Evolutionary conservation across 2,329 filamentous ascomycete genomes (phyloP), one percentile per base, ranked within the genome.

Genomic region (Ampelomyces quisqualis): DNA sequence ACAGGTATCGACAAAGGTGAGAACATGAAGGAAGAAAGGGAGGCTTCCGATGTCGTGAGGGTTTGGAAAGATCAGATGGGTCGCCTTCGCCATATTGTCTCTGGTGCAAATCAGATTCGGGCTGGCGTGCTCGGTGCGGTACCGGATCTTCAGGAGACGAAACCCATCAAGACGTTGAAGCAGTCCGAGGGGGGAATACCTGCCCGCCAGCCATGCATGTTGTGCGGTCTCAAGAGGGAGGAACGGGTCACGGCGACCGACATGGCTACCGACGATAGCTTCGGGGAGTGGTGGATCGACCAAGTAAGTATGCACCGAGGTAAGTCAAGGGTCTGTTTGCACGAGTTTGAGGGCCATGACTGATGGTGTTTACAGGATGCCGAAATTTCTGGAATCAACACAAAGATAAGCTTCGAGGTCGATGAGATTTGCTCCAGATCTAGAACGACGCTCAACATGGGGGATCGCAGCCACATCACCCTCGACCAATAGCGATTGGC

Each of bases 271-370:
- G 84, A 91, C 57, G 91, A 97, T 67, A 90, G 86, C 65, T 96
- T 96, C 73, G 90, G 89, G 9, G 91, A 97, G 72, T 97, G 90
- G 88, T 97, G 91, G 91, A 76, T 86, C 28, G 90, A 96, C 31
- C 85, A 72, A 27, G 62, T 69, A 40, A 72, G 68, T 38, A 75
- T 76, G 73, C 74, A 91, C 65, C 90, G 89, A 85, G 88, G 64
- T 67, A 51, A 34, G 57, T 45, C 24, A 32, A 9, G 4, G 19
- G 11, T 4, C 4, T 15, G 20, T 15, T 18, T n/a, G n/a, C n/a
- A n/a, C 5, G n/a, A 14, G 9, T 8, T 23, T 6, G 9, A 8
- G 24, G 11, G 10, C 3, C 9, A 11, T 27, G 23, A 32, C 49
- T 52, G 32, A 51, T 34, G 21, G 7, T 17, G 11, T 13, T 2